Evolutionary conservation across 768 basidiomycete genomes (phyloP).

Genomic region (Piloderma croceum): DNA sequence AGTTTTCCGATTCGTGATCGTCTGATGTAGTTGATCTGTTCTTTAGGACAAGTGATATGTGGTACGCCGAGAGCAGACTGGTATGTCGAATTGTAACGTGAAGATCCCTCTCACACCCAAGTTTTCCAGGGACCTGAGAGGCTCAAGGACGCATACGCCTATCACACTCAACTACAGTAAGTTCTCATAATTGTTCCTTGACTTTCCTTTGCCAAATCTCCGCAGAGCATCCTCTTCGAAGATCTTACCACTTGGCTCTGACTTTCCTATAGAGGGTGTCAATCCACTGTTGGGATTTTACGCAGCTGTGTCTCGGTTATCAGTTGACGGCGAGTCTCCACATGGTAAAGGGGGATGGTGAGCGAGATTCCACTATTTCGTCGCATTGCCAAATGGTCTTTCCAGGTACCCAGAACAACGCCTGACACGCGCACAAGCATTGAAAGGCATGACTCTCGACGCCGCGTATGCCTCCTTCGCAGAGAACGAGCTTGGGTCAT

Average conservation of each 20-base stretch:
- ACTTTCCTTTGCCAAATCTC: not conserved
- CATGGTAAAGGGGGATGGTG: constrained; percentile 84
- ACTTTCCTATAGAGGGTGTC: constrained; percentile 90
- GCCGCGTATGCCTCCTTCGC: constrained; percentile 85
- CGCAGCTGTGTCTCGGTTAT: constrained; percentile 75
- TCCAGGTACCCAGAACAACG: constrained; percentile 76
- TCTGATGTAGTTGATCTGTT: not conserved
- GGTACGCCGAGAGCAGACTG: constrained; percentile 80
- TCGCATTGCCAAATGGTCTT: constrained; percentile 3
- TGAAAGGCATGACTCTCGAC: constrained; percentile 88
- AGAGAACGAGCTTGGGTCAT: constrained; percentile 65
- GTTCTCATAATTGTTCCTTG: constrained; percentile 15
- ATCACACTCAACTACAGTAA: constrained; percentile 69
- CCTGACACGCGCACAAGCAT: constrained; percentile 74
- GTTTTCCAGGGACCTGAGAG: constrained; percentile 64
- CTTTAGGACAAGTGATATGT: constrained; percentile 80
- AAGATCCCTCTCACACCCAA: not conserved
- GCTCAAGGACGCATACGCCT: constrained; percentile 87
- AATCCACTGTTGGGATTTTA: constrained; percentile 89
- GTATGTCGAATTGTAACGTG: constrained; percentile 29
- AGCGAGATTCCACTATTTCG: constrained; percentile 14
- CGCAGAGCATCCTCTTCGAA: constrained; percentile 45
- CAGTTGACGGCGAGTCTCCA: constrained; percentile 66
- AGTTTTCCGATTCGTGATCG: not conserved
- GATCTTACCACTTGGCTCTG: constrained; percentile 78